These are phyloP conservation scores for Ramalina peruviana DNA, from an alignment of 495 filamentous ascomycete species.

Conservation along the genomic window DNA sequence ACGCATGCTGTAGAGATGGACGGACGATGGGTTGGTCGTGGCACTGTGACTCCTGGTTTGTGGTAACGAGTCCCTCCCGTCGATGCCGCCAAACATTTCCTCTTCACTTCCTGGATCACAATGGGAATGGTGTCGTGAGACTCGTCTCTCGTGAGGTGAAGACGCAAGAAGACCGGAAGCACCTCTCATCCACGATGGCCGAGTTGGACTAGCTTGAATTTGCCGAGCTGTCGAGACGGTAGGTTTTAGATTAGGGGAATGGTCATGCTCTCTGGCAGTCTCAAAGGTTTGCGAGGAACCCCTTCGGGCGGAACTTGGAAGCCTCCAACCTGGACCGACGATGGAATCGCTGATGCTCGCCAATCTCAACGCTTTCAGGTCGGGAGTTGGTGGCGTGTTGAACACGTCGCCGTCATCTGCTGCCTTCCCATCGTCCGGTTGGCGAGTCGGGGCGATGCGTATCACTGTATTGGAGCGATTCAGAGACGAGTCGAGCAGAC, in stretches of 20 bases:
- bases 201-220: neutral
- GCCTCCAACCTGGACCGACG: neutral
- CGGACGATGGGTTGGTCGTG: slow-evolving; percentile 2
- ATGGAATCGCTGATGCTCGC: neutral
- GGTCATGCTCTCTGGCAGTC: neutral
- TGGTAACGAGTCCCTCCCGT: slow-evolving; percentile 7
- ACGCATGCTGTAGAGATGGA: slow-evolving; percentile 12
- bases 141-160: neutral
- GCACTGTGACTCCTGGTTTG: slow-evolving; percentile 1
- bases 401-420: neutral
- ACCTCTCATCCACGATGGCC: neutral
- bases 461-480: slow-evolving; percentile 2
- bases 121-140: neutral
- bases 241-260: neutral
- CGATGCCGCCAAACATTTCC: slow-evolving; percentile 6
- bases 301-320: neutral
- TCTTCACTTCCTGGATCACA: slow-evolving; percentile 3
- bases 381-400: neutral
- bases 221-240: neutral
- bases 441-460: neutral
- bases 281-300: neutral
- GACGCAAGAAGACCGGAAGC: neutral
- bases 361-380: neutral
- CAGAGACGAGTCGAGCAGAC: neutral
- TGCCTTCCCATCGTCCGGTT: neutral